These are phyloP conservation scores for Mallotus nudiflorus DNA, from an alignment of 345 rosid species.

Conservation along the genomic window DNA sequence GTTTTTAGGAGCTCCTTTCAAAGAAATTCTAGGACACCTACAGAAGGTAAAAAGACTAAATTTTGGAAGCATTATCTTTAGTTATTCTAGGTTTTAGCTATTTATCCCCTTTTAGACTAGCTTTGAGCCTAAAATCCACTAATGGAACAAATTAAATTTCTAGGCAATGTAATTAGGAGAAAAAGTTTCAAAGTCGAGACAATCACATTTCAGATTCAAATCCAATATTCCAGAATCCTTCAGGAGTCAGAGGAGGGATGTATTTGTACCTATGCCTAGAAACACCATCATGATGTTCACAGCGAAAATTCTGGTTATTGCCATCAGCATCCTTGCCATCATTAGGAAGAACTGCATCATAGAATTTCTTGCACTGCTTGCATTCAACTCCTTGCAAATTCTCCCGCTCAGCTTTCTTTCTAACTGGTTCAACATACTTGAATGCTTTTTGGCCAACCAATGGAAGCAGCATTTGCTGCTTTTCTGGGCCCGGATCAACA, in stretches of 20 bases:
- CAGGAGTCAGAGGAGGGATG: constrained; percentile 86
- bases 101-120: background rate
- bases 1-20: background rate
- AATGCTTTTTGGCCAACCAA: constrained; percentile 46
- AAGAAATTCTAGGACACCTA: background rate
- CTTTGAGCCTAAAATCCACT: background rate
- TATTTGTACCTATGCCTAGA: constrained; percentile 89
- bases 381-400: constrained; percentile 75
- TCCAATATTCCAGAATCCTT: constrained; percentile 96
- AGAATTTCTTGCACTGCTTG: constrained; percentile 93
- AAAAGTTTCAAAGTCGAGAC: constrained; percentile 2
- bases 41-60: too few species aligned
- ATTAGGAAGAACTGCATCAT: constrained; percentile 80
- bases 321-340: constrained; percentile 33
- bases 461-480: constrained; percentile 40
- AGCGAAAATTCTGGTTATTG: constrained; percentile 42
- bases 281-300: constrained; percentile 93
- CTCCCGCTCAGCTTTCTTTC: constrained; percentile 76
- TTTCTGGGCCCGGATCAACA: constrained; percentile 37
- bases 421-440: constrained; percentile 75
- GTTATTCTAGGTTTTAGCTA: background rate
- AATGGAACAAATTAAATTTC: background rate
- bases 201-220: constrained; percentile 88
- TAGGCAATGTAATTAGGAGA: background rate
- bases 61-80: background rate